A percentile compares a stretch with the other conserved stretches of the same genome.
phyloP scores from a whole-genome alignment of 2,329 filamentous ascomycete genomes.

The Macrophomina tecta region DNA sequence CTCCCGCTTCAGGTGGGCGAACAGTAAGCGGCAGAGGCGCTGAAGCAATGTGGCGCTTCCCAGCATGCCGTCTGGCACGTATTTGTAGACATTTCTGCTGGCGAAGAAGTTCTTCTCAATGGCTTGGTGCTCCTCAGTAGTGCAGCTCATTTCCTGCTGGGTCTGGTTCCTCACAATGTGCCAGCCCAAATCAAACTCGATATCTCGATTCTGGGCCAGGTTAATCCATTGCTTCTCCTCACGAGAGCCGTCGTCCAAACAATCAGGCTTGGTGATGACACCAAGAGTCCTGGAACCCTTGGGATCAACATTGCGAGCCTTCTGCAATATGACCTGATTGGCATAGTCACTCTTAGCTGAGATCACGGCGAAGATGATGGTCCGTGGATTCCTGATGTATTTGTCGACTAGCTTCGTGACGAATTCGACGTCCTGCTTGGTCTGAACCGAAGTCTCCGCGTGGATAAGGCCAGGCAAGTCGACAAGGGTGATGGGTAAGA shows the following conservation, averaged over 20 bases:
- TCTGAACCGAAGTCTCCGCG: conserved; percentile 55
- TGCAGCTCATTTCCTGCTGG: not conserved
- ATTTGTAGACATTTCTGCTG: not conserved
- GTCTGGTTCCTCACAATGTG: conserved; percentile 40
- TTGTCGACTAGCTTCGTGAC: conserved; percentile 53
- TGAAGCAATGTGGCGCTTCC: conserved; percentile 58
- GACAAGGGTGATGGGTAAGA: conserved; percentile 58
- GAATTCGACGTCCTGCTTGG: conserved; percentile 50
- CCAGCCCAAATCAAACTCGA: conserved; percentile 43
- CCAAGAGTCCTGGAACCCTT: conserved; percentile 47
- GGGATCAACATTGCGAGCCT: conserved; percentile 42
- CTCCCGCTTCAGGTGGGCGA: conserved; percentile 43
- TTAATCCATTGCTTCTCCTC: conserved; percentile 36
- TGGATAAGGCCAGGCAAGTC: conserved; percentile 64
- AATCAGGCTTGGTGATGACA: conserved; percentile 54
- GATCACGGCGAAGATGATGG: conserved; percentile 56
- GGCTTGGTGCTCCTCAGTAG: not conserved
- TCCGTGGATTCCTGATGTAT: conserved; percentile 51
- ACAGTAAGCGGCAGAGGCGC: conserved; percentile 59
- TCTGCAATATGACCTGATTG: conserved; percentile 46
- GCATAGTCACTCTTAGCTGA: conserved; percentile 49
- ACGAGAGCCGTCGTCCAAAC: conserved; percentile 29
- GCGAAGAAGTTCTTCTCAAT: not conserved
- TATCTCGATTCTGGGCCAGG: conserved; percentile 43
- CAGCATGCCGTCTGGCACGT: conserved; percentile 32